A percentile compares a stretch with the other conserved stretches of the same genome.
Conservation (phyloP, 352 stramenopile genomes). For the Pythium guiyangense region DNA sequence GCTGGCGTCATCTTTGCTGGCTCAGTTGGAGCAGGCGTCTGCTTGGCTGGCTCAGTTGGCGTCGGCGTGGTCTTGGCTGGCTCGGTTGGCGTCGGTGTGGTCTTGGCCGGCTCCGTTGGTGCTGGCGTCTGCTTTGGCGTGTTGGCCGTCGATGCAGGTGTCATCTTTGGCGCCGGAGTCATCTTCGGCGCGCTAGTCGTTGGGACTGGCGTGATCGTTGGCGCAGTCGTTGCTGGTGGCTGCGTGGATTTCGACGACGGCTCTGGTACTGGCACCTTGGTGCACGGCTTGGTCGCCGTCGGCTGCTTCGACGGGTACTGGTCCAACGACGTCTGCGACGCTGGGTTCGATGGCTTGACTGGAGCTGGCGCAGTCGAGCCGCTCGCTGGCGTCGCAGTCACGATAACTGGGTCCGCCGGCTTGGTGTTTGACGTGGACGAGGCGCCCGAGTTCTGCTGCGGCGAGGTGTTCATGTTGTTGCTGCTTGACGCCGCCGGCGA, state of each 20-base stretch:
- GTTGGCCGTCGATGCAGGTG: background rate
- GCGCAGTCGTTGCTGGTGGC: background rate
- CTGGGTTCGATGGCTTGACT: conserved; percentile 7
- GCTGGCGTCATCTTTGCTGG: conserved; percentile 1
- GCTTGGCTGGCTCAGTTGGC: background rate
- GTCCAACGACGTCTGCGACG: conserved; percentile 5
- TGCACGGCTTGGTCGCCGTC: conserved; percentile 11
- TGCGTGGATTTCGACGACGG: conserved; percentile 5
- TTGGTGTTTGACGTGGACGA: conserved; percentile 13
- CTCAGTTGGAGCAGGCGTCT: conserved; percentile 1
- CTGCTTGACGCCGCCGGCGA: background rate
- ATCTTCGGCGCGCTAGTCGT: conserved; percentile 3
- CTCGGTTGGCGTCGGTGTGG: background rate
- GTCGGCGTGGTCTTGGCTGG: background rate
- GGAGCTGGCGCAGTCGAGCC: background rate
- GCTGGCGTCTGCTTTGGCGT: conserved; percentile 5
- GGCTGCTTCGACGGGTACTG: conserved; percentile 15
- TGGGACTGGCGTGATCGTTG: conserved; percentile 4
- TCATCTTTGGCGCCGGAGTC: conserved; percentile 7
- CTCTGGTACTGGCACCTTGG: conserved; percentile 4
- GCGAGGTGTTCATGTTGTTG: conserved; percentile 12
- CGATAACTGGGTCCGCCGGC: conserved; percentile 1
- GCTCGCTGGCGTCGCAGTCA: conserved; percentile 1
- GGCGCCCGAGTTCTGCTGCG: conserved; percentile 10
- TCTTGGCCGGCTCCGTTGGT: background rate